Conservation (phyloP, 2,329 filamentous ascomycete genomes). For the Sarocladium strictum region DNA sequence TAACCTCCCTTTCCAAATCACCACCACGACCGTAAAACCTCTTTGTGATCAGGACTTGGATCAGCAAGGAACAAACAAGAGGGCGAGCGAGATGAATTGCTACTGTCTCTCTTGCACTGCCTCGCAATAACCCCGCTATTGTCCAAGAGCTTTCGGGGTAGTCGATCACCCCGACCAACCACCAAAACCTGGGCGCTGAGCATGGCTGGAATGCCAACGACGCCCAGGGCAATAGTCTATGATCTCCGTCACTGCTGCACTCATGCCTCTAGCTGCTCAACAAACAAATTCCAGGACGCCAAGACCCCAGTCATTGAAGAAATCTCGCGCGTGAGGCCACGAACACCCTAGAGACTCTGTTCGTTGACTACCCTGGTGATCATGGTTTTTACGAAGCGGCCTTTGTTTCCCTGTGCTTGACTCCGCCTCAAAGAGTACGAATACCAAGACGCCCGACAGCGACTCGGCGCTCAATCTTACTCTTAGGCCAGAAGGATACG, state of each 20-base stretch:
- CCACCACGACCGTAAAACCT: not conserved
- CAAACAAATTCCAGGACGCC: not conserved
- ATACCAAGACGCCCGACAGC: not conserved
- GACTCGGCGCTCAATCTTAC: not conserved
- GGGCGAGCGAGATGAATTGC: not conserved
- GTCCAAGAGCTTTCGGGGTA: too few species aligned
- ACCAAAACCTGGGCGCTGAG: conserved; percentile 1
- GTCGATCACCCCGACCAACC: too few species aligned
- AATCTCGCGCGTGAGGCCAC: not conserved
- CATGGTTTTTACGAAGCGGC: not conserved
- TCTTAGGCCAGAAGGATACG: too few species aligned
- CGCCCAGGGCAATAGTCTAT: too few species aligned
- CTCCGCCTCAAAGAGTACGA: conserved; percentile 3
- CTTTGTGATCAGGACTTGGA: not conserved
- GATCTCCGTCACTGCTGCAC: not conserved
- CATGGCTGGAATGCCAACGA: conserved; percentile 1
- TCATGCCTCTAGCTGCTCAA: not conserved
- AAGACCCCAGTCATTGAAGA: not conserved
- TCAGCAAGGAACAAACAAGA: not conserved
- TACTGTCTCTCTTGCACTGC: not conserved
- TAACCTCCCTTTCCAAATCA: not conserved
- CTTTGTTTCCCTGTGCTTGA: not conserved
- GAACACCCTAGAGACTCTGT: not conserved
- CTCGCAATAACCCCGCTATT: not conserved
- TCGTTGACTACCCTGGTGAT: not conserved